Evolutionary conservation across 768 basidiomycete species (phyloP).

Genomic region (Trametes gibbosa): DNA sequence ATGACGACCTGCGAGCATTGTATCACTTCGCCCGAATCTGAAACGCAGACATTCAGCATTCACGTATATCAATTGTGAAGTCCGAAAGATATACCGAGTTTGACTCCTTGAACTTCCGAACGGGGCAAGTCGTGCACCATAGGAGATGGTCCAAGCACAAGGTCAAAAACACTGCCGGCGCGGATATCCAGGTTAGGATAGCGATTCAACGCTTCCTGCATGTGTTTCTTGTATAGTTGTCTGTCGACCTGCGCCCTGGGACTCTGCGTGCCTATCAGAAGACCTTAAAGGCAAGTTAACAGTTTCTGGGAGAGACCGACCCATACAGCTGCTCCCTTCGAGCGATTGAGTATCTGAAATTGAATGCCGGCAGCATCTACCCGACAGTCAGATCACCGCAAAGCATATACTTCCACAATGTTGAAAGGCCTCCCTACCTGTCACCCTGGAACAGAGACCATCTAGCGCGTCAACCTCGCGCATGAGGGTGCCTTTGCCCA

Average conservation of each 20-base stretch:
- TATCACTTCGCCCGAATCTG: constrained; percentile 75
- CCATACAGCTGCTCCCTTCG: constrained; percentile 89
- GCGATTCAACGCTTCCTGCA: constrained; percentile 65
- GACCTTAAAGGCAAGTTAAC: not conserved
- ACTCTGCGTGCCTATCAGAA: constrained; percentile 47
- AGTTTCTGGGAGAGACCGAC: constrained; percentile 38
- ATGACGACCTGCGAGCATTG: constrained; percentile 80
- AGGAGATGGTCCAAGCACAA: constrained; percentile 56
- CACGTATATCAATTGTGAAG: not conserved
- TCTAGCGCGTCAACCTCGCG: constrained; percentile 89
- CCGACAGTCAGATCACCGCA: not conserved
- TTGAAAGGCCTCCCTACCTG: constrained; percentile 46
- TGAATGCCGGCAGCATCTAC: constrained; percentile 82
- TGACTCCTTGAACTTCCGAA: constrained; percentile 46
- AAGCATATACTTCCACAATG: not conserved
- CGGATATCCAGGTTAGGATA: constrained; percentile 70
- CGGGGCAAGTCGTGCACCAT: constrained; percentile 31
- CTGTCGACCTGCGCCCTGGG: constrained; percentile 88
- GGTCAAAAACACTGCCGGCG: constrained; percentile 75
- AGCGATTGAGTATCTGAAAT: constrained; percentile 81
- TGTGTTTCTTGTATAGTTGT: constrained; percentile 76
- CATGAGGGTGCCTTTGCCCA: constrained; percentile 91
- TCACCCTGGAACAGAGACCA: constrained; percentile 79
- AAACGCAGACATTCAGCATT: not conserved
- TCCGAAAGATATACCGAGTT: constrained; percentile 46